These are phyloP conservation scores for Mycena amicta DNA, from an alignment of 768 basidiomycete species.

Conservation along the genomic window DNA sequence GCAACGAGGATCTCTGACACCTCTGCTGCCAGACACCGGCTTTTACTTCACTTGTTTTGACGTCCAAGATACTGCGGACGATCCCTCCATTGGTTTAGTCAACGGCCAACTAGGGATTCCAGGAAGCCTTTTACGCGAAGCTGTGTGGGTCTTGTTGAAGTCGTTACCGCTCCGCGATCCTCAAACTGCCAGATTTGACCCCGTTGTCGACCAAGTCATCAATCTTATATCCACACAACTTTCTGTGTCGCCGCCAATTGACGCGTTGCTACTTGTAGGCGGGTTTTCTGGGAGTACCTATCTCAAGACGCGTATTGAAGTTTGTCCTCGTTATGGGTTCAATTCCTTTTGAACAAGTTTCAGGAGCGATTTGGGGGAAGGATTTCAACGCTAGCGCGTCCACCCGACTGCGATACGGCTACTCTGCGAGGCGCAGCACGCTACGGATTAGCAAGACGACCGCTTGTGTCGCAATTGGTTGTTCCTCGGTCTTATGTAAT, in stretches of 20 bases:
- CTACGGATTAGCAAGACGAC: slow-evolving; percentile 77
- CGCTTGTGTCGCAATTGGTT: slow-evolving; percentile 81
- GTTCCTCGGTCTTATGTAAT: slow-evolving; percentile 84
- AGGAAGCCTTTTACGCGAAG: slow-evolving; percentile 73
- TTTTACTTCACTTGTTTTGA: slow-evolving; percentile 94
- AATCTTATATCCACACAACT: slow-evolving; percentile 15
- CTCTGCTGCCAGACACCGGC: slow-evolving; percentile 82
- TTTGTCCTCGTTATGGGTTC: slow-evolving; percentile 31
- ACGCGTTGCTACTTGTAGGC: slow-evolving; percentile 87
- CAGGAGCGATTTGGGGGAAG: slow-evolving; percentile 67
- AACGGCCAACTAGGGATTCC: slow-evolving; percentile 86
- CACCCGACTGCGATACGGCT: slow-evolving; percentile 86
- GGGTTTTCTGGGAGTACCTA: slow-evolving; percentile 89
- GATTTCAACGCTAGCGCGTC: slow-evolving; percentile 78
- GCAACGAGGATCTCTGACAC: no score
- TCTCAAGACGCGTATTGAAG: slow-evolving; percentile 78
- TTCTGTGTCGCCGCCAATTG: slow-evolving; percentile 41
- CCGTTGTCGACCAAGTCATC: slow-evolving; percentile 66
- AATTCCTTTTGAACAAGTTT: slow-evolving; percentile 11
- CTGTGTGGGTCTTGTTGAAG: slow-evolving; percentile 63
- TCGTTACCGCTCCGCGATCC: no score
- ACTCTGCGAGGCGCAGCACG: slow-evolving; percentile 87
- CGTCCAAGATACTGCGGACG: slow-evolving; percentile 72
- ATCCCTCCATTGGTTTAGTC: slow-evolving; percentile 75
- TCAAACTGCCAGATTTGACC: slow-evolving; percentile 83